These are phyloP conservation scores for Penicillium coffeae DNA, from an alignment of 495 filamentous ascomycete species.

Conservation along the genomic window DNA sequence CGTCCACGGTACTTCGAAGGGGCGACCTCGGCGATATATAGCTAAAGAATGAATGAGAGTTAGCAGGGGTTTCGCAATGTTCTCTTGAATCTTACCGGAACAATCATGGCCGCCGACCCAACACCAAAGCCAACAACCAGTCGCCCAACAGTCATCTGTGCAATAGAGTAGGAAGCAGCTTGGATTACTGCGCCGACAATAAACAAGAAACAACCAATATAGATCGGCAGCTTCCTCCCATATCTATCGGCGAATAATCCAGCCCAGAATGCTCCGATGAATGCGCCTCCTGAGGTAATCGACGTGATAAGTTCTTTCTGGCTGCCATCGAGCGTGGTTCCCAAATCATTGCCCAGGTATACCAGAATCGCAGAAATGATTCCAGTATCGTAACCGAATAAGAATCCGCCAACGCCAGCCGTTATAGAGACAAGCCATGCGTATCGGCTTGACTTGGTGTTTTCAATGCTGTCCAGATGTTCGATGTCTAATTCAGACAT, in stretches of 20 bases:
- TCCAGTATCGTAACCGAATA: conserved; percentile 48
- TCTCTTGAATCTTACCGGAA: conserved; percentile 15
- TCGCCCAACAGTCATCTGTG: conserved; percentile 49
- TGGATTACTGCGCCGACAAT: conserved; percentile 42
- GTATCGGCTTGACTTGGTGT: conserved; percentile 1
- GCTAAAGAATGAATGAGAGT: too few relatives aligned
- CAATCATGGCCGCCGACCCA: conserved; percentile 48
- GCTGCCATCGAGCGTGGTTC: conserved; percentile 22
- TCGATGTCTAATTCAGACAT: neutral
- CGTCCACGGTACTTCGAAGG: conserved; percentile 48
- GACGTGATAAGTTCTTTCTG: conserved; percentile 49
- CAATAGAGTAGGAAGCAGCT: conserved; percentile 39
- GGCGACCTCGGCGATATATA: conserved; percentile 45
- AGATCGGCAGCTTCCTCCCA: conserved; percentile 48
- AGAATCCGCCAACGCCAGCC: conserved; percentile 33
- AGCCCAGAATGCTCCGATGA: conserved; percentile 49
- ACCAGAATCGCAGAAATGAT: conserved; percentile 49
- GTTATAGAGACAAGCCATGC: conserved; percentile 16
- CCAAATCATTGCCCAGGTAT: conserved; percentile 33
- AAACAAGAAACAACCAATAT: conserved; percentile 46
- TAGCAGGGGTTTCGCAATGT: too few relatives aligned
- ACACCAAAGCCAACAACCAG: conserved; percentile 50
- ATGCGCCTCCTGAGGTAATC: conserved; percentile 45
- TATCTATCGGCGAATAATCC: conserved; percentile 45
- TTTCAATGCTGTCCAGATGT: conserved; percentile 5